phyloP scores from a whole-genome alignment of 1,139 yeast species.

The Suhomyces atakaporum region DNA sequence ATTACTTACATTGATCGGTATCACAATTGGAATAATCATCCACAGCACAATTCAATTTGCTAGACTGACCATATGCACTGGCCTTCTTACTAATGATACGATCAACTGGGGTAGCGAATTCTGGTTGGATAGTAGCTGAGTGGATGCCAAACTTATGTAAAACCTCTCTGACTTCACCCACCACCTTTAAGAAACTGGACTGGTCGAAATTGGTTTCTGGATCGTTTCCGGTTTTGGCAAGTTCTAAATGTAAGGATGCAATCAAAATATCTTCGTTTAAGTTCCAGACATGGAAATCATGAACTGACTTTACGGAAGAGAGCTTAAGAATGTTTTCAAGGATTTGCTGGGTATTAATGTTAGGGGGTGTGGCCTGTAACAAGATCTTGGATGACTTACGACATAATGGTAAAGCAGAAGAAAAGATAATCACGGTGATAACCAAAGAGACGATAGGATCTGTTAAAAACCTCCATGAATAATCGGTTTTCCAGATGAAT shows the following conservation, averaged over 20 bases:
- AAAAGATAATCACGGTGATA: conserved; percentile 84
- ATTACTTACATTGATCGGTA: conserved; percentile 28
- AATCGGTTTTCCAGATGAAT: conserved; percentile 92
- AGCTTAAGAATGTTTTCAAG: conserved; percentile 65
- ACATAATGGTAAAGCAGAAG: conserved; percentile 90
- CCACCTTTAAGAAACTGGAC: conserved; percentile 63
- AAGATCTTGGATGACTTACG: conserved; percentile 83
- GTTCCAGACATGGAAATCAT: conserved; percentile 97
- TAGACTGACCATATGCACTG: conserved; percentile 38
- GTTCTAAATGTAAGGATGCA: conserved; percentile 86
- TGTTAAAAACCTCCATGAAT: conserved; percentile 79
- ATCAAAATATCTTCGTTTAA: conserved; percentile 83
- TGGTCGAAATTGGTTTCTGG: conserved; percentile 27
- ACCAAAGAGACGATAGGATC: conserved; percentile 87
- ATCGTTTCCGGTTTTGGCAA: conserved; percentile 44
- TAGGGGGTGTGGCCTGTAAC: conserved; percentile 88
- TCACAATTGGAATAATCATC: conserved; percentile 43
- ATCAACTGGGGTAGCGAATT: conserved; percentile 38
- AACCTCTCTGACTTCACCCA: conserved; percentile 73
- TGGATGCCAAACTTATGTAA: conserved; percentile 86
- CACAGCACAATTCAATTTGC: conserved; percentile 32
- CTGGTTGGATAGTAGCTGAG: conserved; percentile 95
- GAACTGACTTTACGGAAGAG: conserved; percentile 79
- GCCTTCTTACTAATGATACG: conserved; percentile 13
- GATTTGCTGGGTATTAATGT: conserved; percentile 74